Base-by-base conservation (phyloP, 2,329 filamentous ascomycete genomes). In the Colletotrichum agaves region DNA sequence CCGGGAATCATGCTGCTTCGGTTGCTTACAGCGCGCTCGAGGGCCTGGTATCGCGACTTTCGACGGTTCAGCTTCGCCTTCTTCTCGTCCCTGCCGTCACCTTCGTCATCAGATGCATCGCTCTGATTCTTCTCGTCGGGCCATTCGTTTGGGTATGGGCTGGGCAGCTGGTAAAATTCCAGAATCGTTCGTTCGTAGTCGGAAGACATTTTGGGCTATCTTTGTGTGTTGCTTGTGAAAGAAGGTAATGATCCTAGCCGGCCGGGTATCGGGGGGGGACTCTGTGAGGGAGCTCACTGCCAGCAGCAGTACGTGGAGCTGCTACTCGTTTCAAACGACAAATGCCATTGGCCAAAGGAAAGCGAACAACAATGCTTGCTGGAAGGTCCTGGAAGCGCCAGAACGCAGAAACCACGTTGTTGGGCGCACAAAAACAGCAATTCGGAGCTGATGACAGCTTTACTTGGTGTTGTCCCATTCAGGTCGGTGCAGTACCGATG, bases 141-240 rank as follows among this genome's bases (percentile, higher is more conserved):
- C 95, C 95, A 98, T 84, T 93, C 89, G 39, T 88, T 87, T 2
- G 95, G 95, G 78, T 89, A 94, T 19, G 92, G 84, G 13, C 86
- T 92, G 46, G 91, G 86, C 55, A 98, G 87, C 78, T 94, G 92
- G 82, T 98, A 98, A 81, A 97, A 94, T 73, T 94, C 94, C 74
- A 96, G 88, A 61, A 98, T 88, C 50, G 87, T 89, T 69, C 90
- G 85, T 75, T 96, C 91, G 74, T 90, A 87, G 75, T 96, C 92
- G 70, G 89, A 64, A 19, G 62, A 49, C 66, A 69, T 69, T 5
- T 50, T 62, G 49, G 37, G 47, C 17, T 55, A 43, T 59, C 21
- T 35, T 52, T 35, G 21, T 33, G 23, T 8, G 46, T 19, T 41
- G 19, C 23, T 10, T 52, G 15, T 39, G 19, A 44, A 44, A 60